Evolutionary conservation across 1,139 yeast species (phyloP).

Genomic region (Entelexis paramagnoliae): DNA sequence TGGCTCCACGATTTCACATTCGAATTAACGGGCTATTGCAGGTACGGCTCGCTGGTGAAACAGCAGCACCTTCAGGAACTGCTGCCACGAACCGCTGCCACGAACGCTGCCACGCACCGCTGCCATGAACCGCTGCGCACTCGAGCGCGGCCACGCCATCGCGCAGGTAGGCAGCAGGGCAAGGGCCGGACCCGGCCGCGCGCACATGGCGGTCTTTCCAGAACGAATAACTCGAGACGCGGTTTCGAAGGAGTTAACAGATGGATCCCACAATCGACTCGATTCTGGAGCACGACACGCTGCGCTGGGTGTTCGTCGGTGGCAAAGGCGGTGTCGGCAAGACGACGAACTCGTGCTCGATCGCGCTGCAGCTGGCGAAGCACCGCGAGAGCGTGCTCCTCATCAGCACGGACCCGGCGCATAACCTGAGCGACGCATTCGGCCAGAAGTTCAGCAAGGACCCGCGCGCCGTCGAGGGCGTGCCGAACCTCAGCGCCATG

Average conservation of each 20-base stretch:
- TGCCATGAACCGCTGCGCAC: too few species aligned
- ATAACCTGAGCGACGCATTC: slow-evolving; percentile 91
- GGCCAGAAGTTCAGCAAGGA: slow-evolving; percentile 97
- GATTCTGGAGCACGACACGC: slow-evolving; percentile 39
- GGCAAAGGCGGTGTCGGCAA: slow-evolving; percentile 99
- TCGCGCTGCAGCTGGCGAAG: slow-evolving; percentile 80
- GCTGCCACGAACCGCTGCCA: too few species aligned
- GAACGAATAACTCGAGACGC: neutral
- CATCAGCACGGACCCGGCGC: slow-evolving; percentile 97
- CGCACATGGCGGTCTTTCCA: slow-evolving; percentile 1
- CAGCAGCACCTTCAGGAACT: too few species aligned
- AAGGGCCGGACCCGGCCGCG: neutral
- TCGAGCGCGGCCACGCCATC: neutral
- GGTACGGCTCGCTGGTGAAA: too few species aligned
- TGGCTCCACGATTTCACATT: too few species aligned
- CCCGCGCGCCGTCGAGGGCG: slow-evolving; percentile 85
- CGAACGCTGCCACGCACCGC: too few species aligned
- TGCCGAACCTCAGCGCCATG: slow-evolving; percentile 85
- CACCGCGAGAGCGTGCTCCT: slow-evolving; percentile 72
- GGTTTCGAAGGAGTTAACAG: neutral
- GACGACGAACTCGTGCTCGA: slow-evolving; percentile 91
- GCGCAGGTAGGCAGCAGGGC: neutral
- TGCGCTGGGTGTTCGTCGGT: slow-evolving; percentile 96
- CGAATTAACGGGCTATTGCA: too few species aligned
- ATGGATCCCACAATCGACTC: slow-evolving; percentile 36